Conservation (phyloP, 1,139 yeast genomes). For the Hyphopichia fennica region DNA sequence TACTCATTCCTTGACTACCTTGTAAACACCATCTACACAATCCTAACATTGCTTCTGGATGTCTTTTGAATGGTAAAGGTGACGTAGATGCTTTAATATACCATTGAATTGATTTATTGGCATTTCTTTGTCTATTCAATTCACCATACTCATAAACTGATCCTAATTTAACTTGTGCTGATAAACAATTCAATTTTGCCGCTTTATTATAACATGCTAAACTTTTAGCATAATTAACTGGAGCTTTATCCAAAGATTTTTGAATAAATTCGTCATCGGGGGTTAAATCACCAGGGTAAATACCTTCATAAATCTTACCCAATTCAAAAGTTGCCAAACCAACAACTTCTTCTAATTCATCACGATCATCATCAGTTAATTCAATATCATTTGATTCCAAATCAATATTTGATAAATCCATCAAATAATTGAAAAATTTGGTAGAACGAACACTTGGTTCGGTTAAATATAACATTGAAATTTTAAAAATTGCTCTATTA, state of each 20-base stretch:
- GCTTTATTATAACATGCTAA: constrained; percentile 71
- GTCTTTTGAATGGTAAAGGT: constrained; percentile 55
- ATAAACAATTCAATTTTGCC: constrained; percentile 72
- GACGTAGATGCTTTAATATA: constrained; percentile 73
- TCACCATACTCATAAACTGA: constrained; percentile 86
- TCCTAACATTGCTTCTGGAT: constrained; percentile 87
- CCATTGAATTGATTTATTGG: constrained; percentile 85
- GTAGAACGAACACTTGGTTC: constrained; percentile 35
- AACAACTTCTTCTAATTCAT: constrained; percentile 43
- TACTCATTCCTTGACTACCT: constrained; percentile 63
- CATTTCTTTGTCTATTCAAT: constrained; percentile 62
- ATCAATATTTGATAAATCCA: constrained; percentile 39
- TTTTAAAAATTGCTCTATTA: constrained; percentile 44
- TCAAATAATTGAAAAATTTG: constrained; percentile 37
- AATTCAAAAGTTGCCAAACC: constrained; percentile 52
- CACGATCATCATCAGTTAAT: constrained; percentile 39
- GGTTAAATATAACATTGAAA: constrained; percentile 40
- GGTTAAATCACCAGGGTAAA: constrained; percentile 48
- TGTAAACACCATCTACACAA: constrained; percentile 89
- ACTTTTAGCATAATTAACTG: constrained; percentile 59
- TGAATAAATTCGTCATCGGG: constrained; percentile 38
- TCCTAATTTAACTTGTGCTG: constrained; percentile 86
- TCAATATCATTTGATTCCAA: constrained; percentile 33
- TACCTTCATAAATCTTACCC: constrained; percentile 71
- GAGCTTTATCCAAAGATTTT: constrained; percentile 37